A percentile compares a stretch with the other conserved stretches of the same genome.
Conservation (phyloP, 1,284 basidiomycete species). For the Ceratobasidium sp. region DNA sequence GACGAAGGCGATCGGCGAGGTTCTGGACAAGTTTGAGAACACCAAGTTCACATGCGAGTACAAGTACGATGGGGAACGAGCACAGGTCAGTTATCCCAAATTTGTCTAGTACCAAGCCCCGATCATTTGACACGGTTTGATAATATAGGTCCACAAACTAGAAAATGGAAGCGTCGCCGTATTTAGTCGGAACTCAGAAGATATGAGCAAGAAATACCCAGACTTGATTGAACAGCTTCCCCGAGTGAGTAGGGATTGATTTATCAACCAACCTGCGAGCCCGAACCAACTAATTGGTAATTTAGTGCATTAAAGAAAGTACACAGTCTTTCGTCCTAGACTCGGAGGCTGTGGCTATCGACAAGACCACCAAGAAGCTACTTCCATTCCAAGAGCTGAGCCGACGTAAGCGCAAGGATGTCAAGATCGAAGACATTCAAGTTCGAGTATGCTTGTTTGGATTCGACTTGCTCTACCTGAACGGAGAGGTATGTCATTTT, state of each 20-base stretch:
- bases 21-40: slow-evolving; percentile 95
- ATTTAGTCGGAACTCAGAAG: slow-evolving; percentile 97
- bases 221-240: slow-evolving; percentile 95
- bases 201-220: slow-evolving; percentile 99
- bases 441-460: slow-evolving; percentile 95
- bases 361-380: slow-evolving; percentile 82
- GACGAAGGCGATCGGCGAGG: slow-evolving; percentile 98
- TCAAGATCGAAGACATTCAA: slow-evolving; percentile 96
- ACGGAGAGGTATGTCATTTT: slow-evolving; percentile 80
- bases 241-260: slow-evolving; percentile 63
- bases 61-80: slow-evolving; percentile 99
- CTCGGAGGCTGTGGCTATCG: slow-evolving; percentile 96
- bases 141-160: slow-evolving; percentile 77
- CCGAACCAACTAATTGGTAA: slow-evolving; percentile 36
- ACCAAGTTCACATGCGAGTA: slow-evolving; percentile 99
- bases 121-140: not conserved
- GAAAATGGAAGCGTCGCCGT: slow-evolving; percentile 84
- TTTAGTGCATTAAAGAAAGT: slow-evolving; percentile 82
- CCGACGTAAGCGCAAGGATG: slow-evolving; percentile 95
- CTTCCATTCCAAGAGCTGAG: slow-evolving; percentile 99
- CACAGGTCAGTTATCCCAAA: slow-evolving; percentile 68
- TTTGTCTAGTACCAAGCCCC: not conserved
- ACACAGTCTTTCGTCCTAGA: slow-evolving; percentile 94
- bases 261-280: slow-evolving; percentile 1
- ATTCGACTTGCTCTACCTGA: slow-evolving; percentile 94